A percentile compares a stretch with the other conserved stretches of the same genome.
Conservation (phyloP, 2,329 filamentous ascomycete genomes). For the Alternaria hordeiaustralica region DNA sequence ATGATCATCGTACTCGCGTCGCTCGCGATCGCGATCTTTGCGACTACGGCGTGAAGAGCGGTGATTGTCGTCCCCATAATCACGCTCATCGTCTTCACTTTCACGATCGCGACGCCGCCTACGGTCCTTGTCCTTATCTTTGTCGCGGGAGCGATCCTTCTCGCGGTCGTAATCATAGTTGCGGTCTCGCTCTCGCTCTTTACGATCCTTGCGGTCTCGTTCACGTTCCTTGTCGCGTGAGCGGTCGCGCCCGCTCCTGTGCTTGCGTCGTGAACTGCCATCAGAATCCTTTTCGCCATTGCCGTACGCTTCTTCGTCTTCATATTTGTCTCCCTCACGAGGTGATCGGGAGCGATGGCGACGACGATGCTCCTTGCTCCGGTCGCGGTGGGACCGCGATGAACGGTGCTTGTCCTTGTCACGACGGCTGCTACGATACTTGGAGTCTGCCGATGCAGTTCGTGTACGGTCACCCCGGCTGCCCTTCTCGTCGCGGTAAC, state of each 20-base stretch:
- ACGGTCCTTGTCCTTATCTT: conserved; percentile 50
- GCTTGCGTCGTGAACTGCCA: conserved; percentile 44
- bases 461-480: conserved; percentile 62
- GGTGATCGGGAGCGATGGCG: conserved; percentile 54
- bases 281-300: conserved; percentile 38
- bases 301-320: conserved; percentile 38
- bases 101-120: conserved; percentile 60
- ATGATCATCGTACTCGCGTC: conserved; percentile 27
- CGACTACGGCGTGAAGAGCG: conserved; percentile 52
- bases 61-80: conserved; percentile 49
- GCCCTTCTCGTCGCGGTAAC: conserved; percentile 58
- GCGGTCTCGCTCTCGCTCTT: conserved; percentile 62
- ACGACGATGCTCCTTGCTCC: conserved; percentile 53
- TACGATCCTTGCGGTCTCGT: conserved; percentile 48
- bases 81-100: conserved; percentile 42
- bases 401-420: conserved; percentile 53
- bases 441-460: conserved; percentile 68
- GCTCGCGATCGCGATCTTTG: conserved; percentile 52
- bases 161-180: conserved; percentile 50
- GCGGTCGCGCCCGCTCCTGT: conserved; percentile 39
- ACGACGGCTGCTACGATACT: conserved; percentile 65
- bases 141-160: conserved; percentile 43
- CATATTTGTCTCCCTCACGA: conserved; percentile 33
- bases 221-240: conserved; percentile 43
- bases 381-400: conserved; percentile 55